phyloP scores from a whole-genome alignment of 2,329 filamentous ascomycete genomes.

The Nemania bipapillata region DNA sequence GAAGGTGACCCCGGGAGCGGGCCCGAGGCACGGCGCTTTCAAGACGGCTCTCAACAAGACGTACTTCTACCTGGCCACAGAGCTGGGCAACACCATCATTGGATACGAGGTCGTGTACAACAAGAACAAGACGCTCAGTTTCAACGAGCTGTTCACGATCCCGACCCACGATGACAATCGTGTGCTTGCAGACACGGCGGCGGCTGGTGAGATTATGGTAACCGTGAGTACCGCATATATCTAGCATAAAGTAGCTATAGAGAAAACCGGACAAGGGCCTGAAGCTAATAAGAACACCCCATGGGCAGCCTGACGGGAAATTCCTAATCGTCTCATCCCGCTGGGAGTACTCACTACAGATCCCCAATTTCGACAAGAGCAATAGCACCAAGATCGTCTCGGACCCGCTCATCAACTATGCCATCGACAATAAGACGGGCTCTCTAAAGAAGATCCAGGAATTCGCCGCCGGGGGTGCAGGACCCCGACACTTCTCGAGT shows the following conservation, averaged over 20 bases:
- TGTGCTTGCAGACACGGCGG: conserved; percentile 55
- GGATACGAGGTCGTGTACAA: conserved; percentile 68
- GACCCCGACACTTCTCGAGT: conserved; percentile 61
- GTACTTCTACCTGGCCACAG: conserved; percentile 70
- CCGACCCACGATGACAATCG: conserved; percentile 60
- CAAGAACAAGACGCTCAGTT: conserved; percentile 55
- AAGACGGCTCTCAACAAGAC: conserved; percentile 57
- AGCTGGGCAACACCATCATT: conserved; percentile 68
- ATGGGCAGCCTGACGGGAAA: conserved; percentile 64
- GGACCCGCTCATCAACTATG: conserved; percentile 73
- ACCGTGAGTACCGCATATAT: conserved; percentile 60
- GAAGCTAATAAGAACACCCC: conserved; percentile 20
- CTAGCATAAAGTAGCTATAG: neutral
- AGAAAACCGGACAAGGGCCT: neutral
- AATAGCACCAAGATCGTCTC: conserved; percentile 62
- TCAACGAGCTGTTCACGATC: conserved; percentile 60
- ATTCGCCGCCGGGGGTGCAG: conserved; percentile 70
- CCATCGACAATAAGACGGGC: conserved; percentile 65
- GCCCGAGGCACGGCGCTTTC: conserved; percentile 74
- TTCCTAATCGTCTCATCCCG: conserved; percentile 77
- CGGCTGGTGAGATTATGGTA: conserved; percentile 67
- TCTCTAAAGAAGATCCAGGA: conserved; percentile 66
- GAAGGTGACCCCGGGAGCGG: conserved; percentile 62
- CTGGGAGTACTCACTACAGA: conserved; percentile 65
- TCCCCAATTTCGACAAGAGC: conserved; percentile 59